Evolutionary conservation across 2,329 filamentous ascomycete species (phyloP).

Genomic region (Cladosporium austrohemisphaericum): DNA sequence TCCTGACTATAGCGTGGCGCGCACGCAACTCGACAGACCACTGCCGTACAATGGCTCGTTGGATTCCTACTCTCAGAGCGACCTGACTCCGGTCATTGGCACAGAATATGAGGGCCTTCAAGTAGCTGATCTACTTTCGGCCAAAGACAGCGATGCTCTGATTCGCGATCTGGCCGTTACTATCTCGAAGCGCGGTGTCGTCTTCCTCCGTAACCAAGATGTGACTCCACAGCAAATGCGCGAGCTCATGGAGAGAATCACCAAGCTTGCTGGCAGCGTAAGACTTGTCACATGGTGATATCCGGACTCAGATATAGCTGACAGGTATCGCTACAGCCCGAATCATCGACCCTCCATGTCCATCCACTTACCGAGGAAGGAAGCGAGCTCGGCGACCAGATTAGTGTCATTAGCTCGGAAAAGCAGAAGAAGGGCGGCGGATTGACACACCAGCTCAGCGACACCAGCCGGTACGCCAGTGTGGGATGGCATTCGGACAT

Average conservation of each 20-base stretch:
- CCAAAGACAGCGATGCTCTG: constrained; percentile 18
- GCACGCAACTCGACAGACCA: constrained; percentile 6
- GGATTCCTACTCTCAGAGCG: constrained; percentile 42
- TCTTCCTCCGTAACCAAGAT: constrained; percentile 50
- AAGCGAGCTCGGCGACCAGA: constrained; percentile 53
- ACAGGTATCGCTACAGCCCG: constrained; percentile 33
- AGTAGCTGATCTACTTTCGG: constrained; percentile 16
- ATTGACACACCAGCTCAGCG: constrained; percentile 50
- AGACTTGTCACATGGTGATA: constrained; percentile 19
- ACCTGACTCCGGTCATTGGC: constrained; percentile 51
- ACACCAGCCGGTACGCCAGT: constrained; percentile 54
- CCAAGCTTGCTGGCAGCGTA: constrained; percentile 41
- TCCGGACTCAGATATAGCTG: not conserved
- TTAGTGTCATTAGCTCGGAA: constrained; percentile 55
- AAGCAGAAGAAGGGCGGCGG: constrained; percentile 55
- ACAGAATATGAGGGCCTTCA: constrained; percentile 39
- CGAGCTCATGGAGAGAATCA: constrained; percentile 45
- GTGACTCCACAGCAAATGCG: constrained; percentile 45
- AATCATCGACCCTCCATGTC: constrained; percentile 51
- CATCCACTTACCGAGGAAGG: constrained; percentile 54
- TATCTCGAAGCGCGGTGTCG: constrained; percentile 49
- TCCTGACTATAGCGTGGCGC: constrained; percentile 1
- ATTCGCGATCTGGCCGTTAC: constrained; percentile 20
- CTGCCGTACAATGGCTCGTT: constrained; percentile 34
- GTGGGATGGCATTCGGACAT: constrained; percentile 83